Evolutionary conservation across 768 basidiomycete species (phyloP).

Genomic region (Trametes gibbosa): DNA sequence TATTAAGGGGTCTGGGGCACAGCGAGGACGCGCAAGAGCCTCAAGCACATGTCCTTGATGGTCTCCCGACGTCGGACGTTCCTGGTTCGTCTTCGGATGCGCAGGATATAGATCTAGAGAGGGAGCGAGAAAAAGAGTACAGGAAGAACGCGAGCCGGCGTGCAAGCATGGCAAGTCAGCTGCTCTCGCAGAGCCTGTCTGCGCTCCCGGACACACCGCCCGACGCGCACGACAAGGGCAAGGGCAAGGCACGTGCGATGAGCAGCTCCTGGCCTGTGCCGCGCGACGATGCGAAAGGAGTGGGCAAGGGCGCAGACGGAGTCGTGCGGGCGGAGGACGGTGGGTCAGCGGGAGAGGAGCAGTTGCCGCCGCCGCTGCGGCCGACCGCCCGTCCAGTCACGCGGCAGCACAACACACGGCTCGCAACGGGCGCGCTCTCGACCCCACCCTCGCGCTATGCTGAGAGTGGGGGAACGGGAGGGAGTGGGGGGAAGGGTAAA

Average conservation of each 20-base stretch:
- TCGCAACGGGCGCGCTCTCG: constrained; percentile 16
- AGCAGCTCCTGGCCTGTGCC: constrained; percentile 14
- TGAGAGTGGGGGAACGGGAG: constrained; percentile 3
- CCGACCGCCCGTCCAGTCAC: neutral
- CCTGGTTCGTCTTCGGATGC: constrained; percentile 4
- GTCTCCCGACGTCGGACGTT: neutral
- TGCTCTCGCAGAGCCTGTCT: constrained; percentile 62
- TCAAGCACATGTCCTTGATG: neutral
- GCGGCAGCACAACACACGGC: constrained; percentile 10
- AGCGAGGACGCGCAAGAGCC: neutral
- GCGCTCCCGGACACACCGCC: constrained; percentile 41
- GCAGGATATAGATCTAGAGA: constrained; percentile 1
- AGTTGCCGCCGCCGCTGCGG: neutral
- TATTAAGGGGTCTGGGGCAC: constrained; percentile 9
- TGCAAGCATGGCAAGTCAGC: constrained; percentile 57
- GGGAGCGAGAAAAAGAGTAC: constrained; percentile 6
- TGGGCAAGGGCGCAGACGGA: neutral
- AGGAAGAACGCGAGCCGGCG: constrained; percentile 43
- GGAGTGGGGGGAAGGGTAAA: constrained; percentile 25
- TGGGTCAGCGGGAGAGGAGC: neutral
- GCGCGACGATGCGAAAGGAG: neutral
- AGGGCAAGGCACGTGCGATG: constrained; percentile 19
- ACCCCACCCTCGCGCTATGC: neutral
- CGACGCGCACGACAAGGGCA: constrained; percentile 16
- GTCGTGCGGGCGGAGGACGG: neutral